A percentile compares a stretch with the other conserved stretches of the same genome.
Conservation (phyloP, 768 basidiomycete genomes). For the Suillus sp. region DNA sequence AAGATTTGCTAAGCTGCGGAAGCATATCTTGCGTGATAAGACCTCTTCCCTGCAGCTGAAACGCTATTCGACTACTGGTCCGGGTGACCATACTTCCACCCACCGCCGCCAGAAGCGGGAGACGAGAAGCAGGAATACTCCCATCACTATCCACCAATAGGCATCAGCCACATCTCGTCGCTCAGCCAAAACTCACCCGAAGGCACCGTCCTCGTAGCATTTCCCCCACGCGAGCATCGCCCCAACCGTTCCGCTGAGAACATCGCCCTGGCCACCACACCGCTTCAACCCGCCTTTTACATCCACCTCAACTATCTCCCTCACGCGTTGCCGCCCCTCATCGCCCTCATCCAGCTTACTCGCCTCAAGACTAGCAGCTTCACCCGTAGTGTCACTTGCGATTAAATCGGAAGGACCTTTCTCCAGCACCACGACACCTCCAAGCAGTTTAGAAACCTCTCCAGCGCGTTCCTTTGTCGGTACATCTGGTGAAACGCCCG, state of each 20-base stretch:
- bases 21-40: slow-evolving; percentile 84
- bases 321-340: slow-evolving; percentile 51
- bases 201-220: slow-evolving; percentile 85
- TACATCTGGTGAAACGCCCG: slow-evolving; percentile 60
- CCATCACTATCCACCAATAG: slow-evolving; percentile 45
- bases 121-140: slow-evolving; percentile 55
- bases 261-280: slow-evolving; percentile 96
- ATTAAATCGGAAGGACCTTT: slow-evolving; percentile 87
- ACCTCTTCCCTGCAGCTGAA: slow-evolving; percentile 71
- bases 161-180: slow-evolving; percentile 4
- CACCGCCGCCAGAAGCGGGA: slow-evolving; percentile 84
- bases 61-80: slow-evolving; percentile 76
- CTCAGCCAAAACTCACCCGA: slow-evolving; percentile 56
- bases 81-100: slow-evolving; percentile 90
- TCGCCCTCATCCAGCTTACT: slow-evolving; percentile 48
- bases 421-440: slow-evolving; percentile 87
- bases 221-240: slow-evolving; percentile 94
- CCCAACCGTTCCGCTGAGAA: slow-evolving; percentile 85
- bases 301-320: slow-evolving; percentile 67
- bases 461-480: slow-evolving; percentile 61
- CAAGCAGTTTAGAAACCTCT: slow-evolving; percentile 70
- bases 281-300: slow-evolving; percentile 83
- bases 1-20: slow-evolving; percentile 64
- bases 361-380: slow-evolving; percentile 45
- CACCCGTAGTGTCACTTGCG: slow-evolving; percentile 69